A percentile compares a stretch with the other conserved stretches of the same genome.
These are phyloP conservation scores for Santalum album DNA, from an alignment of 164 flowering plant species.

Conservation along the genomic window DNA sequence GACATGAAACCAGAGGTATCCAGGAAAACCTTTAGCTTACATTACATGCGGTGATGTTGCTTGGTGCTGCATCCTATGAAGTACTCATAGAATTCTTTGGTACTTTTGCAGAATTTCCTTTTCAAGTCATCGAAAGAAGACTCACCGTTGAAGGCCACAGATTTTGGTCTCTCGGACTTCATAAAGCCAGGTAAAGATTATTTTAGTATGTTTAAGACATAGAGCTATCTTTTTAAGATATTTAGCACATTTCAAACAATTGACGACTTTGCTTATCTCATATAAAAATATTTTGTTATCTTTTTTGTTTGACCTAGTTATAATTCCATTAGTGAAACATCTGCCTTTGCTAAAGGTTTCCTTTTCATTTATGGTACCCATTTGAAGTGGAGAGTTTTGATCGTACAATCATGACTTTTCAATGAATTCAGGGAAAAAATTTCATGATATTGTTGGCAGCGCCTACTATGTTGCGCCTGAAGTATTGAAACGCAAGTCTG, in stretches of 20 bases:
- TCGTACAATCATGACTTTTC: not conserved
- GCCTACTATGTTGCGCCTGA: constrained; percentile 99
- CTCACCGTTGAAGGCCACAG: constrained; percentile 71
- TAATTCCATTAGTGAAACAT: not conserved
- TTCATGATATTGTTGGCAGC: constrained; percentile 94
- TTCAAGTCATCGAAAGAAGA: constrained; percentile 80
- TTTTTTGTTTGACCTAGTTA: not conserved
- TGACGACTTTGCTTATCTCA: no score
- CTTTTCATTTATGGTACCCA: not conserved
- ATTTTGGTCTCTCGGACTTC: constrained; percentile 88
- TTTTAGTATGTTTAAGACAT: constrained; percentile 2
- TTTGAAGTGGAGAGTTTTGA: not conserved
- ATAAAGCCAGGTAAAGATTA: constrained; percentile 72
- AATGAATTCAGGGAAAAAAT: constrained; percentile 59
- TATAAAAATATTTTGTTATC: not conserved
- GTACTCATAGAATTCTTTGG: constrained; percentile 13
- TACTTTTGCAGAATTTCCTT: constrained; percentile 75
- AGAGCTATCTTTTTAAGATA: not conserved
- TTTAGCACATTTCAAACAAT: not conserved
- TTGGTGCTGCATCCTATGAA: no score
- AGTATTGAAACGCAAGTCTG: constrained; percentile 87
- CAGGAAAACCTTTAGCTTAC: not conserved
- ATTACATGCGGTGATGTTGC: not conserved
- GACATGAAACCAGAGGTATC: constrained; percentile 99
- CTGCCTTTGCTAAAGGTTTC: not conserved